Evolutionary conservation across 1,139 yeast species (phyloP), one percentile per base, ranked within the genome.

Genomic region (Kazachstania sp.): DNA sequence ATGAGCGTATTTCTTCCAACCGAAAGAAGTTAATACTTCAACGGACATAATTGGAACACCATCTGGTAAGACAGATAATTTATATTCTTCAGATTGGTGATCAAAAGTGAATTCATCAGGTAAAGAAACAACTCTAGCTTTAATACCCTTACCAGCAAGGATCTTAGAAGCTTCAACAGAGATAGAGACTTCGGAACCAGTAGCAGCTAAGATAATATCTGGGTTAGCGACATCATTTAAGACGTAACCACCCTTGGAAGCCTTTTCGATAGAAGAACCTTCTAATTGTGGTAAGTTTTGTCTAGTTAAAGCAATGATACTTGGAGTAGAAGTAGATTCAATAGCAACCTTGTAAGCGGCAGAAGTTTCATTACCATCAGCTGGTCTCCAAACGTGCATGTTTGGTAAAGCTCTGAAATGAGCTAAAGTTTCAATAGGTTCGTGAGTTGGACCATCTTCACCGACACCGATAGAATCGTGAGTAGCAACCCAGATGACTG

Each of bases 401-500:
- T 94, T 94, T 74, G 99, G 99, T 63, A 79, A 69, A 58, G 98
- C 96, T 79, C 99, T 87, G 73, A 94, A 81, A 73, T 92, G 98
- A 53, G 97, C 95, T 69, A 92, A 75, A 54, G 98, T 92, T 79
- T 92, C 99, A 64, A 92, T 87, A 71, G 99, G 99, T 78, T 92
- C 98, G 74, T 92, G 98, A 68, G 98, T 92, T 71, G 98, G 98
- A 68, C 98, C 98, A 69, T 92, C 98, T 78, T 92, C 98, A 75
- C 98, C 98, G 61, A 92, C 79, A 74, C 98, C 98, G 66, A 92
- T 92, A 49, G 98, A 92, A 73, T 92, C 98, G 73, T 92, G 98
- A 58, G 98, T 92, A 54, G 97, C 97, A 56, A 92, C 95, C 95
- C 96, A 88, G 67, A 86, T 81, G 60, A 87, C 84, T 61, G 95